Base-by-base conservation (phyloP, 192 early-diverging fungal genomes). In the Borealophlyctis nickersoniae region DNA sequence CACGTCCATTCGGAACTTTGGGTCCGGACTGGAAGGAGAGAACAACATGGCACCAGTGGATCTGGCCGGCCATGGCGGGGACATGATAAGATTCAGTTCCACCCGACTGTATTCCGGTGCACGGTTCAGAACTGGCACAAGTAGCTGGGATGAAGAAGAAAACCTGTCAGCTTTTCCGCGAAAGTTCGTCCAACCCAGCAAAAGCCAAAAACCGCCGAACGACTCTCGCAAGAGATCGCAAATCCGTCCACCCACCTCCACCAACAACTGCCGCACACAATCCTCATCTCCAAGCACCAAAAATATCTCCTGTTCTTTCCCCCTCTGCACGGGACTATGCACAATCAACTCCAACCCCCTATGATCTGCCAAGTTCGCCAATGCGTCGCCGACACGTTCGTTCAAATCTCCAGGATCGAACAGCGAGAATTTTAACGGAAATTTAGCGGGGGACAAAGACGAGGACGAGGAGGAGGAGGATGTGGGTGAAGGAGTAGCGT, bases 51-150 rank as follows among this genome's bases (percentile, higher is more conserved):
- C n/a, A n/a, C n/a, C n/a, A 45, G 9, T 45, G 19, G 39, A 45
- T 32, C 63, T 69, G 14, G 36, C 60, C 2, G 55, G 9, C 39
- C 52, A 62, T 23, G 67, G 67, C 23, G 59, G 52, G 26, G 67
- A 51, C 11, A 52, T 36, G 27, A 36, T 36, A 13, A 69, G 55
- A 23, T 56, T 63, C 24, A 69, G 11, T 33, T 69, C 67, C 19
- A 69, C 60, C n/a, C 60, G 34, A 28, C 50, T 69, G 45, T 69
- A 69, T 36, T 69, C 67, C 1, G 67, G 60, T 22, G 67, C 67
- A 49, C 49, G 49, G 0, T 31, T 32, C 2, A 69, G 35, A 11
- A 69, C 56, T 9, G 67, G 67, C 5, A 31, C 35, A 2, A 69
- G 48, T 4, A 69, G 26, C 58, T 67, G 49, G 0, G n/a, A n/a